Evolutionary conservation across 306 rosid genomes (phyloP), one percentile per base, ranked within the genome.

Genomic region (Calophaca sinica): DNA sequence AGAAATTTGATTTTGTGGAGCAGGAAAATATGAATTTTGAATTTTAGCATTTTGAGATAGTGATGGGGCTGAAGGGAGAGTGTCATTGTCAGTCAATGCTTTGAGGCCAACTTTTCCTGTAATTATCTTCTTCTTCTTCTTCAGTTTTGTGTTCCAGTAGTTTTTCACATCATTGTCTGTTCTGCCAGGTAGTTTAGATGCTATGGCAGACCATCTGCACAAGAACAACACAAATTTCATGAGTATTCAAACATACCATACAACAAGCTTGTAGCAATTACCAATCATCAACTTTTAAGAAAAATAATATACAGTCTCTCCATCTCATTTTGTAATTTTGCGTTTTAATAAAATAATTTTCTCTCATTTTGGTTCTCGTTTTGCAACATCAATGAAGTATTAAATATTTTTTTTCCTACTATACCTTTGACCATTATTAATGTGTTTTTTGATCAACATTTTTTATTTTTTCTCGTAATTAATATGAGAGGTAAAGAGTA

Each of bases 141-240:
- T 93, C 10, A 93, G 70, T 71, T 84, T 90, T 44, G 98, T 87
- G 84, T 93, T 93, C 98, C 98, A 93, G 55, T 93, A 62, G 81
- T 93, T 93, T 76, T 93, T 93, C 79, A 93, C 89, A 81, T 90
- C 98, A 70, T 93, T 93, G 84, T 93, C 98, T 60, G 98, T 90
- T 84, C 96, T 90, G 26, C 98, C 90, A 49, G 89, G 85, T 64
- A 93, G 88, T 38, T 82, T 80, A 60, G 98, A 82, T 15, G 98
- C 96, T 79, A 93, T 90, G 54, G 79, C 65, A 44, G 96, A 93
- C 98, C 98, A 93, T 80, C 98, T 90, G 66, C 53, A 76, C 76
- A 60, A 65, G 41, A 61, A 29, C 28, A 75, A 29, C 33, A 75
- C 41, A 45, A 33, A 58, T 75, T 60, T 63, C 70, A 75, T 29